A percentile compares a stretch with the other conserved stretches of the same genome.
Conservation (phyloP, 495 filamentous ascomycete species). For the Penicillium fimorum region DNA sequence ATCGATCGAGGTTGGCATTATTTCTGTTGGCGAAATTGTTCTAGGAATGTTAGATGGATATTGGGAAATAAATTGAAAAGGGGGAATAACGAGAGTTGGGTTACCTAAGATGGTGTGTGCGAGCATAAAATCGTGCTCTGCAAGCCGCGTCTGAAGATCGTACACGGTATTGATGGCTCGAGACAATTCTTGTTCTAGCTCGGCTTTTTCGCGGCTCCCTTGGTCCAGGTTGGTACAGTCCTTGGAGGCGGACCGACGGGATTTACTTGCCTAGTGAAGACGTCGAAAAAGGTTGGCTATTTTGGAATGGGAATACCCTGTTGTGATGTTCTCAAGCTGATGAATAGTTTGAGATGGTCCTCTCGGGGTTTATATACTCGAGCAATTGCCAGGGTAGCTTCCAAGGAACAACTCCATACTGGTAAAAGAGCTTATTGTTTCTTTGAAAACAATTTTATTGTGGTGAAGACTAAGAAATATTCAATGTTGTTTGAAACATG, state of each 20-base stretch:
- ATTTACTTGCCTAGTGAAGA: neutral
- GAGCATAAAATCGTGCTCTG: conserved; percentile 11
- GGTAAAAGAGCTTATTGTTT: neutral
- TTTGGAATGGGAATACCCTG: neutral
- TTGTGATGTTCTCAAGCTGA: neutral
- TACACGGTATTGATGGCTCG: conserved; percentile 7
- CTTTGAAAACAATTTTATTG: neutral
- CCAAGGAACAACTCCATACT: neutral
- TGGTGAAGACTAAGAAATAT: neutral
- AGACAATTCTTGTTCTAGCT: conserved; percentile 11
- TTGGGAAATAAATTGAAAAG: neutral
- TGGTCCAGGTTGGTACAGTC: neutral
- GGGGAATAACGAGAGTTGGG: neutral
- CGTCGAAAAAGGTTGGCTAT: neutral
- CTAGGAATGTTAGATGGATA: neutral
- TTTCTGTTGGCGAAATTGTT: neutral
- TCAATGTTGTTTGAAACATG: neutral
- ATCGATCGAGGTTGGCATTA: conserved; percentile 14
- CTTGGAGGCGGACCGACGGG: neutral
- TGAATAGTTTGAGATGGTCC: neutral
- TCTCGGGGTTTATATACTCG: neutral
- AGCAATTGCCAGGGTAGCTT: neutral
- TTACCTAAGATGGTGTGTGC: neutral
- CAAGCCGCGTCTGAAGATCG: conserved; percentile 11
- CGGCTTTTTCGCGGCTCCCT: conserved; percentile 5